These are phyloP conservation scores for Ustilago loliicola DNA, from an alignment of 1,284 basidiomycete genomes.

Conservation along the genomic window DNA sequence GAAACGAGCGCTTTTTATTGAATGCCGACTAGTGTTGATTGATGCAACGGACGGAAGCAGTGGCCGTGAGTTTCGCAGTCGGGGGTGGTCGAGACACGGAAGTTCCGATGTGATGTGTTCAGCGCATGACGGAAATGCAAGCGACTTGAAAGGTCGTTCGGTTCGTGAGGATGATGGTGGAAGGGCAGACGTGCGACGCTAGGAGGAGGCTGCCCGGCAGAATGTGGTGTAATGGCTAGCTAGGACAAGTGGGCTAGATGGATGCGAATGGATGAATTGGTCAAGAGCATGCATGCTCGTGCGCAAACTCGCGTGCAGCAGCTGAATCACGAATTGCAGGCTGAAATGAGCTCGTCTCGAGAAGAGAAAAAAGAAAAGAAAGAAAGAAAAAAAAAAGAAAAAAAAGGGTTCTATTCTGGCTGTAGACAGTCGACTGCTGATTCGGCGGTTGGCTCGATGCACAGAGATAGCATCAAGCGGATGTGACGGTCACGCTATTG, in stretches of 20 bases:
- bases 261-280: background rate
- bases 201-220: background rate
- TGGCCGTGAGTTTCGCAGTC: background rate
- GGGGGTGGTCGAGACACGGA: background rate
- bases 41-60: background rate
- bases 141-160: background rate
- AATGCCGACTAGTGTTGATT: background rate
- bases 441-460: constrained; percentile 6
- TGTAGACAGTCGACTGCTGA: background rate
- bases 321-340: background rate
- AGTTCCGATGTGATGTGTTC: background rate
- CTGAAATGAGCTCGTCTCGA: too few species aligned
- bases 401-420: background rate
- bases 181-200: background rate
- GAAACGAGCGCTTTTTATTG: background rate
- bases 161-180: background rate
- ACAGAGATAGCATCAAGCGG: constrained; percentile 7
- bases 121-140: background rate
- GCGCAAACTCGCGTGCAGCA: background rate
- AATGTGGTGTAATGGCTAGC: background rate
- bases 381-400: background rate
- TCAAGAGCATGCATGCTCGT: constrained; percentile 3
- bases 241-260: background rate
- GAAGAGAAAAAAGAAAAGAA: too few species aligned
- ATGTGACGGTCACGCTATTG: constrained; percentile 10